A percentile compares a stretch with the other conserved stretches of the same genome.
Conservation (phyloP, 2,329 filamentous ascomycete genomes). For the Cercospora sp. region DNA sequence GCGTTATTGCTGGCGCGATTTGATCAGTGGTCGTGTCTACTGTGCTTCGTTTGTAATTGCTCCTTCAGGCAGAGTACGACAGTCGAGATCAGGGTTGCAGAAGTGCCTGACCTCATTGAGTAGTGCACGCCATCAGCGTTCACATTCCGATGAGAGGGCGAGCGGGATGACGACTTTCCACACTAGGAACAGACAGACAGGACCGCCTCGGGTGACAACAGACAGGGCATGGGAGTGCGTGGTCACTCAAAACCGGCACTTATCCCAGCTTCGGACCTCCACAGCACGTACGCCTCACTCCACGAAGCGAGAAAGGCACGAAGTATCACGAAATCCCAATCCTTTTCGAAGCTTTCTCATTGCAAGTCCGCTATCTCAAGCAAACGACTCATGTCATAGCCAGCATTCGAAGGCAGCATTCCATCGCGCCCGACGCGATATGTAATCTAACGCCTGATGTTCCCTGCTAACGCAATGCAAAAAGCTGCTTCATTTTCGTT, state of each 20-base stretch:
- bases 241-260: not conserved
- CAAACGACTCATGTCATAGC: conserved; percentile 19
- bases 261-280: not conserved
- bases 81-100: not conserved
- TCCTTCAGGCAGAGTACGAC: not conserved
- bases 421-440: conserved; percentile 18
- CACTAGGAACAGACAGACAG: not conserved
- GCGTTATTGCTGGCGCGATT: not conserved
- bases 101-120: not conserved
- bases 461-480: conserved; percentile 3
- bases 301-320: not conserved
- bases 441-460: conserved; percentile 23
- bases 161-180: not conserved
- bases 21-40: not conserved
- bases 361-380: conserved; percentile 28
- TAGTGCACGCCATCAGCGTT: not conserved
- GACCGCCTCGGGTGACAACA: not conserved
- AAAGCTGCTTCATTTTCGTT: conserved; percentile 2
- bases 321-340: not conserved
- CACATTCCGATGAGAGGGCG: not conserved
- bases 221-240: not conserved
- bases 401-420: conserved; percentile 19
- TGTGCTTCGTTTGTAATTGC: not conserved
- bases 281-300: not conserved
- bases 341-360: conserved; percentile 29